phyloP scores from a whole-genome alignment of 805 yeast species.

The Barnettozyma wickerhamii region DNA sequence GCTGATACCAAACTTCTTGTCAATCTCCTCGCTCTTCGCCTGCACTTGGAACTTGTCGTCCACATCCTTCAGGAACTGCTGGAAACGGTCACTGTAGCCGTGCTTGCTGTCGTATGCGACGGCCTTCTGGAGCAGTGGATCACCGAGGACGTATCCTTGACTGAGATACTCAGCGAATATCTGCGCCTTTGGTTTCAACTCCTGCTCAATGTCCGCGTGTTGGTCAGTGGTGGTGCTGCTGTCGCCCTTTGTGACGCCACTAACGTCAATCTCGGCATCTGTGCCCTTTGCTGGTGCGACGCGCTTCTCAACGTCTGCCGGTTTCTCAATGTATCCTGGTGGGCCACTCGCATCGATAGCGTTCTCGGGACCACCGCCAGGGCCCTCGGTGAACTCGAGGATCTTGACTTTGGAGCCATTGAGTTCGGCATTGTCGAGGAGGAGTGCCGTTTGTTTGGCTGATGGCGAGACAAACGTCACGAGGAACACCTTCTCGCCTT shows the following conservation, averaged over 20 bases:
- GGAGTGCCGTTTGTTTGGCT: conserved; percentile 67
- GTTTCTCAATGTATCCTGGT: conserved; percentile 10
- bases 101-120: conserved; percentile 59
- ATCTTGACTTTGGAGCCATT: conserved; percentile 54
- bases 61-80: conserved; percentile 46
- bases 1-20: conserved; percentile 26
- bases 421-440: conserved; percentile 70
- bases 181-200: conserved; percentile 70
- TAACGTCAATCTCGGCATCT: background rate
- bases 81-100: conserved; percentile 57
- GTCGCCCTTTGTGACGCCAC: conserved; percentile 6
- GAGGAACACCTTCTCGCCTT: conserved; percentile 24
- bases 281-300: conserved; percentile 1
- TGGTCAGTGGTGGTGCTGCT: conserved; percentile 10
- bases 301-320: conserved; percentile 3
- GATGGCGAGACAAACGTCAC: conserved; percentile 52
- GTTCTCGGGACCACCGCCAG: conserved; percentile 11
- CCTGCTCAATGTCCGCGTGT: conserved; percentile 56
- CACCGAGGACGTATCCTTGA: conserved; percentile 68
- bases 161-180: conserved; percentile 73
- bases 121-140: conserved; percentile 55
- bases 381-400: conserved; percentile 24
- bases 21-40: conserved; percentile 28
- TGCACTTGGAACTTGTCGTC: conserved; percentile 50
- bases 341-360: conserved; percentile 6